phyloP scores from a whole-genome alignment of 768 basidiomycete genomes.

The Podaxis rugospora region DNA sequence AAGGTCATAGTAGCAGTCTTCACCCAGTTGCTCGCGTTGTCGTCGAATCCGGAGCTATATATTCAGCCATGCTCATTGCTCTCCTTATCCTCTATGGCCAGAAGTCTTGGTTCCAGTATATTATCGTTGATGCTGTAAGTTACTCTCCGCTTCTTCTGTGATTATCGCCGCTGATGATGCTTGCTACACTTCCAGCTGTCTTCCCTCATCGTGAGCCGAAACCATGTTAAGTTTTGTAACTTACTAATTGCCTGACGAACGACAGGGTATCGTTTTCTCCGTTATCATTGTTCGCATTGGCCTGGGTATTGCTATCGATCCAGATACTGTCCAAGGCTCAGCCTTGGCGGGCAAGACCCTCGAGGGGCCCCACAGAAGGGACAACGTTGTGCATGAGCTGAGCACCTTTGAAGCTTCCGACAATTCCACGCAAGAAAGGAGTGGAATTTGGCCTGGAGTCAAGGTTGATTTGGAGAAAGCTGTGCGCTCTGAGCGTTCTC shows the following conservation, averaged over 20 bases:
- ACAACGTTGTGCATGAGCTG: neutral
- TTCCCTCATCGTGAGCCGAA: slow-evolving; percentile 4
- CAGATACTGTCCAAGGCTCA: slow-evolving; percentile 5
- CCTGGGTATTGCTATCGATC: slow-evolving; percentile 24
- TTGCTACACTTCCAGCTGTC: neutral
- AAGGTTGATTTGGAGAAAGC: neutral
- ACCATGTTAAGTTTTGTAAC: neutral
- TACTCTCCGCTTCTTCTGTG: neutral
- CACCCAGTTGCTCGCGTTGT: slow-evolving; percentile 30
- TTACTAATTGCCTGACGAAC: neutral
- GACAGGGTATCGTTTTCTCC: slow-evolving; percentile 31
- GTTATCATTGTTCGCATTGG: slow-evolving; percentile 37
- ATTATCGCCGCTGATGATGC: neutral
- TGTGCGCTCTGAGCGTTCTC: neutral
- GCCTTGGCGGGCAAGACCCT: neutral
- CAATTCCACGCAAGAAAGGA: neutral
- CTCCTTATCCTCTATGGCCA: slow-evolving; percentile 29
- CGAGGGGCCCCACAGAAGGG: neutral
- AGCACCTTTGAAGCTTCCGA: slow-evolving; percentile 6
- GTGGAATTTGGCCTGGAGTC: neutral
- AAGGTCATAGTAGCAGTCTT: slow-evolving; percentile 19
- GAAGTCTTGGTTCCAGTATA: slow-evolving; percentile 31
- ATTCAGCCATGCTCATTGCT: slow-evolving; percentile 27
- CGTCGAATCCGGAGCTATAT: slow-evolving; percentile 33
- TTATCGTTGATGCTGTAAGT: slow-evolving; percentile 31